Percentiles rank a stretch among this genome's conserved stretches.
These are phyloP conservation scores for Remersonia thermophila DNA, from an alignment of 2,329 filamentous ascomycete genomes.

Conservation along the genomic window DNA sequence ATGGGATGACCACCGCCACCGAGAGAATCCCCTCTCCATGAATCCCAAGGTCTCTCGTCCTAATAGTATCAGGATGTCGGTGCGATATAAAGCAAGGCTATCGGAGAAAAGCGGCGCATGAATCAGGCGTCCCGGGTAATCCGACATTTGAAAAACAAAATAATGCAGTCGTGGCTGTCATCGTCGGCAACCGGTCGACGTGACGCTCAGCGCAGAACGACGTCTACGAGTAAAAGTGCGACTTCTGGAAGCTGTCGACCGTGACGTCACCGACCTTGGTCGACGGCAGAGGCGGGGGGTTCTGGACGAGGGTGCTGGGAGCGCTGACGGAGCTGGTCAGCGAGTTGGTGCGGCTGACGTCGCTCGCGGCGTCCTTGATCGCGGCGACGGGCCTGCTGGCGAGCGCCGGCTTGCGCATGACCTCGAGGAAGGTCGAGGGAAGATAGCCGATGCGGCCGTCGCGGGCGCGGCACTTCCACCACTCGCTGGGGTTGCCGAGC, in stretches of 20 bases:
- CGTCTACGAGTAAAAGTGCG: constrained; percentile 43
- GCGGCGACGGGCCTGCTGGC: constrained; percentile 34
- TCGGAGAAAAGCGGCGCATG: no score
- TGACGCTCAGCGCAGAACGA: no score
- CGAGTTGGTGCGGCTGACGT: constrained; percentile 36
- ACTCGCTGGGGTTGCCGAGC: constrained; percentile 81
- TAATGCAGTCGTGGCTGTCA: no score
- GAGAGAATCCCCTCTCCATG: no score
- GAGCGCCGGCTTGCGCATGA: constrained; percentile 44
- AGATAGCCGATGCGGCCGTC: constrained; percentile 88
- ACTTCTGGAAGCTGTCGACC: constrained; percentile 44
- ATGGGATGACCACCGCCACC: no score
- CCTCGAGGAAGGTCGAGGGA: constrained; percentile 79
- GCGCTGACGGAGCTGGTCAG: constrained; percentile 32
- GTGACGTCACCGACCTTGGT: constrained; percentile 41
- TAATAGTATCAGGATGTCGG: no score
- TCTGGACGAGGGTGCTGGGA: constrained; percentile 8
- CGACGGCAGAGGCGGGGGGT: constrained; percentile 15
- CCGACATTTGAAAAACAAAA: no score
- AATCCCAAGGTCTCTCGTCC: no score
- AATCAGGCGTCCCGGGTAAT: no score
- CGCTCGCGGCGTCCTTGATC: constrained; percentile 36
- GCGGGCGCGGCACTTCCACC: constrained; percentile 89
- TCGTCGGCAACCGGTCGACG: no score
- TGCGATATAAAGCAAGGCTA: no score